Evolutionary conservation across 257 asterid genomes (phyloP), one percentile per base, ranked within the genome.

Genomic region (Nicotiana obtusifolia): DNA sequence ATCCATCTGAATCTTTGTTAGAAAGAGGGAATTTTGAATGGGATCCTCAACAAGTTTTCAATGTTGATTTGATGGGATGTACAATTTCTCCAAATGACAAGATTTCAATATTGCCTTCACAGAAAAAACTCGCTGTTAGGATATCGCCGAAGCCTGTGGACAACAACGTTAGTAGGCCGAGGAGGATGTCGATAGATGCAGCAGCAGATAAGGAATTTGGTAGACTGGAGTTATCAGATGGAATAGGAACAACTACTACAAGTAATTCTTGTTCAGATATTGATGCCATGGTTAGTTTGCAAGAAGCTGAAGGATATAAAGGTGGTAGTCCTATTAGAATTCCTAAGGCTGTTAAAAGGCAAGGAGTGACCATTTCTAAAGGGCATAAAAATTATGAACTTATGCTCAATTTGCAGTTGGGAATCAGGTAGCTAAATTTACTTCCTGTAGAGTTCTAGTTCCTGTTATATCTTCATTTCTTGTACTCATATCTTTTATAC

Each of bases 111-210:
- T 90, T 93, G 92, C 99, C 99, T 6, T 92, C 99, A 0, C 95
- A 95, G 56, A 91, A 93, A 86, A 93, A 90, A 90, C 88, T 95
- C 5, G 97, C 98, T 0, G 88, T 88, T 20, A 91, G 94, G 93
- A 91, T 90, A 83, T 87, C 97, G 17, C 26, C 90, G 52, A 65
- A 15, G 52, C 53, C 22, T 10, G 87, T 85, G 2, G 81, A 82
- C 0, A 93, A 90, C 10, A 28, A 87, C 0, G 82, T 84, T 26
- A 76, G 61, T 16, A 87, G 91, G 84, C 90, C 86, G 0, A 87
- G 97, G 78, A 90, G 97, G 76, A 79, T 89, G 91, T 95, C 98
- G 1, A 97, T 95, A 16, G 97, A 93, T 77, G 94, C 94, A 62
- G 87, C 97, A 80, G 82, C 85, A 41, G 97, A 92, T 44, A 88